phyloP scores from a whole-genome alignment of 192 early-diverging fungal genomes.

The Cetraspora pellucida region DNA sequence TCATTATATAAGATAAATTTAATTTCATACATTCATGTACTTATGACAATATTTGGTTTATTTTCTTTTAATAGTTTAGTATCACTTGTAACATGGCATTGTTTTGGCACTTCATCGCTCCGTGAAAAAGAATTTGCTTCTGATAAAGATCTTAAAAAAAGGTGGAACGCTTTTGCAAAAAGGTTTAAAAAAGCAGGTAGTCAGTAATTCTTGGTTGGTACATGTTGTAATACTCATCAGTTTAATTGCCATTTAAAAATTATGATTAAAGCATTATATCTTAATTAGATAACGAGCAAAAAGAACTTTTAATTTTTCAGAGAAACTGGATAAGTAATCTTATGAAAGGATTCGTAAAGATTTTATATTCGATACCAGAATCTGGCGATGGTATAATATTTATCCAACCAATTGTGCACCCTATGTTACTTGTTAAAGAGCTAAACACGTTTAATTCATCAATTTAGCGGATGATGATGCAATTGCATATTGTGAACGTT shows the following conservation, averaged over 20 bases:
- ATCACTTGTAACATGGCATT: slow-evolving; percentile 75
- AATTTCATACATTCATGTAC: neutral
- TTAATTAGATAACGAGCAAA: slow-evolving; percentile 36
- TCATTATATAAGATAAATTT: slow-evolving; percentile 1
- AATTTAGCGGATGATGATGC: slow-evolving; percentile 44
- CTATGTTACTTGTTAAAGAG: no score
- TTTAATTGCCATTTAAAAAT: neutral
- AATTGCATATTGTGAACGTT: slow-evolving; percentile 66
- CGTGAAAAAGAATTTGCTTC: slow-evolving; percentile 64
- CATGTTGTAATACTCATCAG: neutral
- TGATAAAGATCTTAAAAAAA: slow-evolving; percentile 62
- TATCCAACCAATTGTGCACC: no score
- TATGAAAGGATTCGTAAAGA: slow-evolving; percentile 65
- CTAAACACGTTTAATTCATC: neutral
- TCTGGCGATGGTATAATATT: slow-evolving; percentile 47
- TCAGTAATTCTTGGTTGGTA: slow-evolving; percentile 20
- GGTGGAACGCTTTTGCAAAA: slow-evolving; percentile 68
- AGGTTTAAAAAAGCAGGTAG: slow-evolving; percentile 42
- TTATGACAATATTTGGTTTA: neutral
- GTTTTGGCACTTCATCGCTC: slow-evolving; percentile 51
- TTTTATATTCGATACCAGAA: slow-evolving; percentile 57
- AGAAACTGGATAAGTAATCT: slow-evolving; percentile 68
- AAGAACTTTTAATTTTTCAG: slow-evolving; percentile 58
- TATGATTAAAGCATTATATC: neutral
- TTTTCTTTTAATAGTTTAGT: slow-evolving; percentile 56